Evolutionary conservation across 2,329 filamentous ascomycete species (phyloP), one percentile per base, ranked within the genome.

Genomic region (Cercospora nicotianae): DNA sequence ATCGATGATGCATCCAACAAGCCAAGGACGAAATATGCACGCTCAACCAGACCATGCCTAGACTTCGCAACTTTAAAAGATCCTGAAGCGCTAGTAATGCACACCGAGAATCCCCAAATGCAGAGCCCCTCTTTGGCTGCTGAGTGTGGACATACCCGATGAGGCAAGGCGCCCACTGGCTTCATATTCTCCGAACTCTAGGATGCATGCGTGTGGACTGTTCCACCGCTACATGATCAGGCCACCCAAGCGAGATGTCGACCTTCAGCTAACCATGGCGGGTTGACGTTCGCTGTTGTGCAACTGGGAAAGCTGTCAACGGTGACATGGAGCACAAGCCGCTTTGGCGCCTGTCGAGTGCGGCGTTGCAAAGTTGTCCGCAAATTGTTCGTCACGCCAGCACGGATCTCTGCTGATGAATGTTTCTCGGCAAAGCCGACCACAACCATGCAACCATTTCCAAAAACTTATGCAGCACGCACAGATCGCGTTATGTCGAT

Each of bases 181-280:
- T 20, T 18, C 20, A 59, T 31, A 31, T 59, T 3, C 30, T 31
- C 55, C 28, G 28, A 36, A 59, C 16, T 59, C n/a, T 59, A 20
- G 30, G 31, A 31, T 36, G 55, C 55, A 28, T 53, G 26, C 48
- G 13, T 33, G 55, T 36, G 13, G 28, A 8, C 16, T 59, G 28
- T 59, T 23, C 55, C 55, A 59, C 55, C 55, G 28, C 28, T 59
- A 23, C 55, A 36, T 53, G 20, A 53, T 36, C 55, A 59, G 28
- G 18, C 55, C 48, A 55, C 3, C 2, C 23, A 55, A 55, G 48
- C 48, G 48, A 55, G 13, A 28, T 28, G 48, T 55, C 48, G 48
- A 55, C 48, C 23, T 55, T n/a, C 48, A 55, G 23, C 5, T 16
- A n/a, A 30, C 26, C 23, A 28, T 30, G 48, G 23, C 23, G 13